Evolutionary conservation across 2,329 filamentous ascomycete species (phyloP).

Genomic region (Trichoderma atrobrunneum): DNA sequence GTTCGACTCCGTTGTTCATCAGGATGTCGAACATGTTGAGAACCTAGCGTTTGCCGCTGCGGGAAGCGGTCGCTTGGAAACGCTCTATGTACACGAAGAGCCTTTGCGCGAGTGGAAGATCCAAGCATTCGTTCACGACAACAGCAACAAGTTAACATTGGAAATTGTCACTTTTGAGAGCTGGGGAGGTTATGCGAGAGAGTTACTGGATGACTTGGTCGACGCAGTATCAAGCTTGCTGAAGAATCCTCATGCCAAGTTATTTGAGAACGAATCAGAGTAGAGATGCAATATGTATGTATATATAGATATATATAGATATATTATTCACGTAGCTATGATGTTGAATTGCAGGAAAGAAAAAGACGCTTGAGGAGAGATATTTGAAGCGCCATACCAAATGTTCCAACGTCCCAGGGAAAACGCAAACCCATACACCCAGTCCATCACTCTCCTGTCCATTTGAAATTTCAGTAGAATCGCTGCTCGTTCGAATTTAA

Average conservation of each 20-base stretch:
- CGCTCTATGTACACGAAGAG: constrained; percentile 57
- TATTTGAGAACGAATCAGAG: constrained; percentile 21
- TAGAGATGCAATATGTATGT: not conserved
- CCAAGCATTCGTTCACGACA: constrained; percentile 51
- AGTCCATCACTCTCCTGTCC: not conserved
- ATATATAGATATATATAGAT: not conserved
- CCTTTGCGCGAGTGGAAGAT: constrained; percentile 58
- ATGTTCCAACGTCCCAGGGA: not conserved
- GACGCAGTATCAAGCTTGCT: constrained; percentile 25
- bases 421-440: not conserved
- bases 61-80: constrained; percentile 46
- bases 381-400: not conserved
- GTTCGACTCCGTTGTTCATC: constrained; percentile 58
- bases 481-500: not conserved
- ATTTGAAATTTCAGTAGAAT: not conserved
- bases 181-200: constrained; percentile 51
- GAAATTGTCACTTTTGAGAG: constrained; percentile 60
- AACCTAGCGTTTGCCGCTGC: constrained; percentile 40
- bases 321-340: not conserved
- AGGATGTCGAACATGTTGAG: constrained; percentile 62
- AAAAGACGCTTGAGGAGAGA: not conserved
- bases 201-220: constrained; percentile 50
- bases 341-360: not conserved
- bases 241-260: constrained; percentile 6
- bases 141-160: constrained; percentile 49